These are phyloP conservation scores for Clausena lansium DNA, from an alignment of 345 rosid species.

Conservation along the genomic window DNA sequence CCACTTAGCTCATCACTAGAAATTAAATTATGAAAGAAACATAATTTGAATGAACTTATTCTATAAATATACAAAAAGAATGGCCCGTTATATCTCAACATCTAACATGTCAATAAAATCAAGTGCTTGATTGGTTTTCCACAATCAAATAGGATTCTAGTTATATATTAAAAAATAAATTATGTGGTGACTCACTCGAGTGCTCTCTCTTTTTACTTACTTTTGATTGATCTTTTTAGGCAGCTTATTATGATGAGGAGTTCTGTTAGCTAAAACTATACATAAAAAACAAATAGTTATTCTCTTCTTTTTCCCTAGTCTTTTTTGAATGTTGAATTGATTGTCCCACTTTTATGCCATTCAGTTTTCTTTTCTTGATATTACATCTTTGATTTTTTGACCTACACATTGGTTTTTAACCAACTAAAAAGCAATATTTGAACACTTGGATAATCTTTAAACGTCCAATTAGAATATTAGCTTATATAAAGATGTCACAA, in stretches of 20 bases:
- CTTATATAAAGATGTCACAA: neutral
- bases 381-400: neutral
- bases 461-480: neutral
- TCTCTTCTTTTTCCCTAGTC: slow-evolving; percentile 9
- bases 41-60: neutral
- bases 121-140: slow-evolving; percentile 29
- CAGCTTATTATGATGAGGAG: slow-evolving; percentile 4
- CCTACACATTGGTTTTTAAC: neutral
- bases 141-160: slow-evolving; percentile 7
- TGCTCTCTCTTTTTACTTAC: slow-evolving; percentile 11
- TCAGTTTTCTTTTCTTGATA: neutral
- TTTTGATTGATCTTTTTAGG: slow-evolving; percentile 17
- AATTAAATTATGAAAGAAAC: neutral
- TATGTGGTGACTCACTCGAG: slow-evolving; percentile 13
- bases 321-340: slow-evolving; percentile 32
- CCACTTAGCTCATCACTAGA: slow-evolving; percentile 5
- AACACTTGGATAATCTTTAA: neutral
- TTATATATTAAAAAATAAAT: too few relatives aligned
- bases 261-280: slow-evolving; percentile 11
- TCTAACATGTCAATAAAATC: neutral
- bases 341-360: slow-evolving; percentile 18
- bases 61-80: neutral
- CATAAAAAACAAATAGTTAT: slow-evolving; percentile 14
- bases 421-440: neutral
- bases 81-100: neutral